Evolutionary conservation across 768 basidiomycete genomes (phyloP), one percentile per base, ranked within the genome.

Genomic region (Cyclocybe cylindracea): DNA sequence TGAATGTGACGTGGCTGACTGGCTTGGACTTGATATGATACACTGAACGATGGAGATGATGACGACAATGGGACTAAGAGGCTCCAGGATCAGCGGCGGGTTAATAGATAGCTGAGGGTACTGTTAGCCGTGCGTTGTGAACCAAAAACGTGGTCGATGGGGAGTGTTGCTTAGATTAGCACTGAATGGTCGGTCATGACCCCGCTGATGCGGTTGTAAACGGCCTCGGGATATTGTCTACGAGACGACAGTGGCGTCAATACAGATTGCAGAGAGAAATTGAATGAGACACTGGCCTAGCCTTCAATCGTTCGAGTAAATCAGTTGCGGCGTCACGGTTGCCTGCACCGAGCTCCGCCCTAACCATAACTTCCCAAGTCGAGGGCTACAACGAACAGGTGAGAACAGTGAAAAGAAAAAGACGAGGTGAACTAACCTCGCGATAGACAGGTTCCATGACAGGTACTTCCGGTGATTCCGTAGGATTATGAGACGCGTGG

Each of bases 311-410:
- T 48, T 83, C 78, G 31, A 95, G 74, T 0, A 98, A 74, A 2
- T 75, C 80, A 3, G 82, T 42, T 0, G 95, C 96, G 9, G 77
- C 76, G 41, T 85, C 80, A 10, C 84, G 82, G 58, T 91, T 82
- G 10, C 91, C 91, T 45, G 78, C 82, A 14, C 85, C 85, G 9
- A 98, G 76, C 65, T 99, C 97, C 1, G 90, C 91, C 10, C 91
- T 83, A 56, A 99, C 84, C 94, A 99, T 98, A 4, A 84, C 85
- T 64, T 98, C 97, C 87, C 91, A 96, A 1, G 93, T 95, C 37
- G 90, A 93, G 10, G 92, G 93, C 86, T 91, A 60, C 2, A 50
- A 46, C 46, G 31, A 47, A 41, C 7, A 50, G 40, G 14, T 24
- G 18, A 38, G 53, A 19, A 35, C 46, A 31, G 56, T 14, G 43